These are phyloP conservation scores for Durusdinium trenchii DNA, from an alignment of 73 alveolate genomes.

Conservation along the genomic window DNA sequence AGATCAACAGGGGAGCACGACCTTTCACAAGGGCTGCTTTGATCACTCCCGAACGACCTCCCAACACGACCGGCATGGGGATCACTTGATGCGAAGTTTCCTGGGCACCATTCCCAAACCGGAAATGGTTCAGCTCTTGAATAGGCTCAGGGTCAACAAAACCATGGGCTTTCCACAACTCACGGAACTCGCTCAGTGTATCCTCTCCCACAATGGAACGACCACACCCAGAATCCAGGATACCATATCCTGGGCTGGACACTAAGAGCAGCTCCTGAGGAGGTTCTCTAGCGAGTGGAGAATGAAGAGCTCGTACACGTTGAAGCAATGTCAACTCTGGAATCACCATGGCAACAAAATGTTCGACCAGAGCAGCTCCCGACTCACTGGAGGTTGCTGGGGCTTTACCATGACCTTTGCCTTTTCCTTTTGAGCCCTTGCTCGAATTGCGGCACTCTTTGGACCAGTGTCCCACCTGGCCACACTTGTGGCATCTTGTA, in stretches of 20 bases:
- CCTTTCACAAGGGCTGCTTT: not conserved
- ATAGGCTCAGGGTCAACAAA: not conserved
- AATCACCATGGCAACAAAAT: too few relatives aligned
- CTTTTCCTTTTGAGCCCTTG: not conserved
- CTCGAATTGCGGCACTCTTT: not conserved
- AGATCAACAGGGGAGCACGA: not conserved
- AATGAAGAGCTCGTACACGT: too few relatives aligned
- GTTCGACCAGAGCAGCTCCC: too few relatives aligned
- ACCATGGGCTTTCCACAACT: not conserved
- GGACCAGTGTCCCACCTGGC: slow-evolving; percentile 2
- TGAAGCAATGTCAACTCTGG: too few relatives aligned
- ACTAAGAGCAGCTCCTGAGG: not conserved
- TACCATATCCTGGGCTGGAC: too few relatives aligned
- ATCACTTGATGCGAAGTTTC: not conserved
- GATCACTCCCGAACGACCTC: not conserved
- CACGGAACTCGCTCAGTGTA: not conserved
- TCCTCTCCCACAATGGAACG: not conserved
- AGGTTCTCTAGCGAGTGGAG: too few relatives aligned
- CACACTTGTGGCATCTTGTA: not conserved
- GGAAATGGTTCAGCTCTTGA: not conserved
- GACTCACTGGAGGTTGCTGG: too few relatives aligned
- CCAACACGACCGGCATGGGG: not conserved
- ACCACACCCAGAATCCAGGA: too few relatives aligned
- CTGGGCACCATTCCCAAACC: not conserved
- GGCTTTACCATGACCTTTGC: too few relatives aligned